Conservation (phyloP, 768 basidiomycete species). For the Basidioascus undulatus region DNA sequence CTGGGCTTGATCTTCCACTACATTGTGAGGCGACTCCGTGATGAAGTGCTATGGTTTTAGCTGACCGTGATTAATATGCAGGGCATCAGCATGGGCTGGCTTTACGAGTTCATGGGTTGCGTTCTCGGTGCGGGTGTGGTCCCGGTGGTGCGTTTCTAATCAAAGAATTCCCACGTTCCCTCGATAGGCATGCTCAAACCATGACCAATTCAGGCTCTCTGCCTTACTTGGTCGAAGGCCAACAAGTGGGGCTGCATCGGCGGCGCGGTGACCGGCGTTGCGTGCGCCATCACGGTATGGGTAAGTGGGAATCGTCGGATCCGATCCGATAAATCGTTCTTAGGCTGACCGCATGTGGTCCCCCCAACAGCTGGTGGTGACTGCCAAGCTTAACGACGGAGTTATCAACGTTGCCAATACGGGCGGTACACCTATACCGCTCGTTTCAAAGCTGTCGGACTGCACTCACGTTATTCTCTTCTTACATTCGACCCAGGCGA, state of each 20-base stretch:
- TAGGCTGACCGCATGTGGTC: too few relatives aligned
- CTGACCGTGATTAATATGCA: too few relatives aligned
- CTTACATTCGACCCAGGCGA: conserved; percentile 16
- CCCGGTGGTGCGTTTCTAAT: too few relatives aligned
- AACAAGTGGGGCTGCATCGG: conserved; percentile 58
- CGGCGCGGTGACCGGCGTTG: conserved; percentile 45
- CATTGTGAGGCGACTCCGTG: too few relatives aligned
- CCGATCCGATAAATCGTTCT: too few relatives aligned
- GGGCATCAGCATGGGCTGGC: conserved; percentile 85
- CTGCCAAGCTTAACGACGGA: conserved; percentile 39
- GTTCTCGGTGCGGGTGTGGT: conserved; percentile 73
- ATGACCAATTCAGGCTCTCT: too few relatives aligned
- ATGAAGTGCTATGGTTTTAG: too few relatives aligned
- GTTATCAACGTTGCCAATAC: conserved; percentile 37
- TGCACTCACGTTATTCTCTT: neutral
- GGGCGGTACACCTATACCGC: conserved; percentile 5
- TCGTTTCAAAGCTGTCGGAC: neutral
- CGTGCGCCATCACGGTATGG: conserved; percentile 49
- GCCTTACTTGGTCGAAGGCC: conserved; percentile 59
- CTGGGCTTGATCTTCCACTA: conserved; percentile 67
- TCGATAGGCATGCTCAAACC: too few relatives aligned
- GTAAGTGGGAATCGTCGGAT: too few relatives aligned
- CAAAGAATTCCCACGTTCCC: too few relatives aligned
- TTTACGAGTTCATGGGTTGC: conserved; percentile 65
- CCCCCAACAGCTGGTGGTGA: conserved; percentile 58